Conservation (phyloP, 768 basidiomycete genomes). For the Cantharellus anzutake region DNA sequence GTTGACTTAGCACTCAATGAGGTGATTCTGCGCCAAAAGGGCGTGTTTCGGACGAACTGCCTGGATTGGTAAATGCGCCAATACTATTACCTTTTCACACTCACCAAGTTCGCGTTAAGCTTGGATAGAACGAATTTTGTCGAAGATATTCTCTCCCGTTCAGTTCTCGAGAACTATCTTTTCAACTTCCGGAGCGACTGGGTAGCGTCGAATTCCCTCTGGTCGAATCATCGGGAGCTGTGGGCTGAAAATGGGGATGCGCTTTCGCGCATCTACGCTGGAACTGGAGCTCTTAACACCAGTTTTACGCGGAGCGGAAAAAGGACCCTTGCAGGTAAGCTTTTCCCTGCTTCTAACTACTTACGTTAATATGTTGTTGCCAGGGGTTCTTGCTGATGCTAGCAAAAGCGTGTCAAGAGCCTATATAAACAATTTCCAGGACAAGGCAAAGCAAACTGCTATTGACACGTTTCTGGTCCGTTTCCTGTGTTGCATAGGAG, state of each 20-base stretch:
- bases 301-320: conserved; percentile 92
- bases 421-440: conserved; percentile 96
- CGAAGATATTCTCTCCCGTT: conserved; percentile 81
- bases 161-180: conserved; percentile 67
- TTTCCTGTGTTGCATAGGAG: conserved; percentile 4
- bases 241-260: conserved; percentile 98
- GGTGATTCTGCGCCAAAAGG: conserved; percentile 72
- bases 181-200: conserved; percentile 60
- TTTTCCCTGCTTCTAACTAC: background rate
- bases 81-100: background rate
- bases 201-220: conserved; percentile 46
- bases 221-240: conserved; percentile 76
- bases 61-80: conserved; percentile 56
- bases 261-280: conserved; percentile 85
- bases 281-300: conserved; percentile 63
- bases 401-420: conserved; percentile 91
- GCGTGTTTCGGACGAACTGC: conserved; percentile 88
- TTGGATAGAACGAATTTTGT: conserved; percentile 95
- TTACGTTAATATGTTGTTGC: background rate
- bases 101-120: conserved; percentile 22
- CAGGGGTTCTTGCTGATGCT: conserved; percentile 84
- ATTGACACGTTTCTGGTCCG: conserved; percentile 90
- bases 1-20: conserved; percentile 45
- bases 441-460: conserved; percentile 80
- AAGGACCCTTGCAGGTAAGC: conserved; percentile 65